Evolutionary conservation across 768 basidiomycete species (phyloP).

Genomic region (Hydnomerulius pinastri): DNA sequence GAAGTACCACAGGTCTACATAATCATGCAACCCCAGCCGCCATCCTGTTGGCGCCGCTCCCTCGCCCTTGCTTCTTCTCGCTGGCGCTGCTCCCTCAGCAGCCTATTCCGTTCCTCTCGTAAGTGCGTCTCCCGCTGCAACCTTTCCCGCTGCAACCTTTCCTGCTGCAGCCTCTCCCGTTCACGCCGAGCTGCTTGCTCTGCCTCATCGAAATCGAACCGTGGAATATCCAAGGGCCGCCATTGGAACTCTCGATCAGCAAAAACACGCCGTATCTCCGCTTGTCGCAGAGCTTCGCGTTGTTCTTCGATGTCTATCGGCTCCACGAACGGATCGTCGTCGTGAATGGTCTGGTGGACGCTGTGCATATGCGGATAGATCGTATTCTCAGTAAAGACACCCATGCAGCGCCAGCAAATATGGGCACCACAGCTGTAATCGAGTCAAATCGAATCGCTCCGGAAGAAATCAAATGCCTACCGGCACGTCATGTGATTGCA

Average conservation of each 20-base stretch:
- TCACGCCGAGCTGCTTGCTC: not conserved
- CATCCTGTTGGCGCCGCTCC: slow-evolving; percentile 1
- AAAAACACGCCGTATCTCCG: slow-evolving; percentile 11
- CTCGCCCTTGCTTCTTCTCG: slow-evolving; percentile 6
- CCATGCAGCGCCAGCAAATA: slow-evolving; percentile 71
- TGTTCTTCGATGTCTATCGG: slow-evolving; percentile 23
- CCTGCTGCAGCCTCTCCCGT: not conserved
- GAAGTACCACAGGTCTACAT: slow-evolving; percentile 17
- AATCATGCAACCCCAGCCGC: slow-evolving; percentile 26
- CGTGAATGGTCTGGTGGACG: slow-evolving; percentile 34
- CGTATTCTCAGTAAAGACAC: slow-evolving; percentile 32
- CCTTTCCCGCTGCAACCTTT: too few relatives aligned
- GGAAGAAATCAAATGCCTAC: slow-evolving; percentile 8
- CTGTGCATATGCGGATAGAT: slow-evolving; percentile 42
- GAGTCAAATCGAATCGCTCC: not conserved
- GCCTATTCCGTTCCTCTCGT: not conserved
- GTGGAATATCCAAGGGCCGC: not conserved
- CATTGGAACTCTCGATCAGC: not conserved
- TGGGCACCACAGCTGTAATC: slow-evolving; percentile 63
- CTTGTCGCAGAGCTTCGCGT: slow-evolving; percentile 15
- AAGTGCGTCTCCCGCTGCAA: not conserved
- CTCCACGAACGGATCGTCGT: slow-evolving; percentile 3
- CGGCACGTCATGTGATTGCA: slow-evolving; percentile 80
- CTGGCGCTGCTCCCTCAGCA: not conserved
- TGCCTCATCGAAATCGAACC: too few relatives aligned